These are phyloP conservation scores for Lobosporangium transversale DNA, from an alignment of 192 early-diverging fungal genomes.

Conservation along the genomic window DNA sequence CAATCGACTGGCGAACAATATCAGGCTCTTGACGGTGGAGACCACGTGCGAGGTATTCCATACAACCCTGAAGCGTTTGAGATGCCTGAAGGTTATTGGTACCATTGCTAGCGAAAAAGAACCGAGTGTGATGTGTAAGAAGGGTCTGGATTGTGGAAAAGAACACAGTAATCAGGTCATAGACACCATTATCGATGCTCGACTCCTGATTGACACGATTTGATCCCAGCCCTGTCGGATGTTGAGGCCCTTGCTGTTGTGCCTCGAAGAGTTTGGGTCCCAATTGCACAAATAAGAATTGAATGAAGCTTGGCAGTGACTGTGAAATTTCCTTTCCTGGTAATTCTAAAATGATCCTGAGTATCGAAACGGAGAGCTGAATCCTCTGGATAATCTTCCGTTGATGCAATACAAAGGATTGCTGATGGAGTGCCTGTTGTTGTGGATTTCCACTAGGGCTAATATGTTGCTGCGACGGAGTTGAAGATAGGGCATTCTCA, in stretches of 20 bases:
- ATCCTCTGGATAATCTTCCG: slow-evolving; percentile 19
- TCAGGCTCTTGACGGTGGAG: slow-evolving; percentile 36
- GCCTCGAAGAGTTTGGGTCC: slow-evolving; percentile 25
- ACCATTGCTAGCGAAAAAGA: slow-evolving; percentile 13
- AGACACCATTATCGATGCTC: slow-evolving; percentile 24
- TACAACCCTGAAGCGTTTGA: slow-evolving; percentile 34
- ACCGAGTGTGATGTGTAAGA: slow-evolving; percentile 20
- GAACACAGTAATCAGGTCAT: slow-evolving; percentile 33
- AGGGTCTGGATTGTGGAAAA: slow-evolving; percentile 27
- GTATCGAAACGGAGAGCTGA: slow-evolving; percentile 20
- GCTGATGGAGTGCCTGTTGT: slow-evolving; percentile 15
- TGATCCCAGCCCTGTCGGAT: neutral
- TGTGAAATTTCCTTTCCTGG: slow-evolving; percentile 31
- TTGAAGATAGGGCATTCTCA: slow-evolving; percentile 12
- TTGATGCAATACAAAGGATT: slow-evolving; percentile 16
- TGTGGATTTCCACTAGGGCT: slow-evolving; percentile 5
- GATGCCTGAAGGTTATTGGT: neutral
- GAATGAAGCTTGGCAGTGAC: slow-evolving; percentile 13
- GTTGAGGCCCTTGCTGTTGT: neutral
- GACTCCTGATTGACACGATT: neutral
- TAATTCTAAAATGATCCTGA: slow-evolving; percentile 24
- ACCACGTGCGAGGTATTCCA: slow-evolving; percentile 35
- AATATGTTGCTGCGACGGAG: neutral
- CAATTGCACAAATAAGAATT: slow-evolving; percentile 33
- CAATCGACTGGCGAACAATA: slow-evolving; percentile 34